Evolutionary conservation across 371 early-diverging fungal species (phyloP).

Genomic region (Zychaea mexicana): DNA sequence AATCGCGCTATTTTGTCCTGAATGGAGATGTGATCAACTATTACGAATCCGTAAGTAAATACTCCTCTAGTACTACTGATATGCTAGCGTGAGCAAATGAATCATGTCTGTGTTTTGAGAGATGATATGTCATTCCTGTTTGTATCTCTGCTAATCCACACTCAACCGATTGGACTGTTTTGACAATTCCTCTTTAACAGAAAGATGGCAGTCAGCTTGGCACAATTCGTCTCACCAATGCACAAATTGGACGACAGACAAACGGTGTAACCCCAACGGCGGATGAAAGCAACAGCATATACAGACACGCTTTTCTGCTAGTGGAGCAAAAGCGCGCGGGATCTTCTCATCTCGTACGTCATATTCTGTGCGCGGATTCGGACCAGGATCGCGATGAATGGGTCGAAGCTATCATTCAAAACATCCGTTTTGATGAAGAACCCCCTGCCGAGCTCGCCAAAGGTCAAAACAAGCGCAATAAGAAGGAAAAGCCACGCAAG

Average conservation of each 20-base stretch:
- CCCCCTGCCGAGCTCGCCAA: slow-evolving; percentile 1
- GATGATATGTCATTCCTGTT: no score
- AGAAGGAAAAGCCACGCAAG: slow-evolving; percentile 36
- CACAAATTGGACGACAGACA: slow-evolving; percentile 50
- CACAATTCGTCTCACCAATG: slow-evolving; percentile 51
- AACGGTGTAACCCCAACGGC: slow-evolving; percentile 24
- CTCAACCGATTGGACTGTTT: no score
- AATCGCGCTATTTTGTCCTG: slow-evolving; percentile 76
- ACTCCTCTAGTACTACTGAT: no score
- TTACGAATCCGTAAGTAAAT: slow-evolving; percentile 61
- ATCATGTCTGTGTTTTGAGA: no score
- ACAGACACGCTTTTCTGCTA: slow-evolving; percentile 81
- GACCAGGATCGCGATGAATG: slow-evolving; percentile 90
- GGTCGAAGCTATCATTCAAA: slow-evolving; percentile 69
- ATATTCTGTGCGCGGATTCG: slow-evolving; percentile 87
- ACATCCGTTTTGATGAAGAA: slow-evolving; percentile 43
- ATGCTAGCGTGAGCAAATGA: no score
- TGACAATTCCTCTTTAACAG: slow-evolving; percentile 23
- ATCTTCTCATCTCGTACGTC: slow-evolving; percentile 65
- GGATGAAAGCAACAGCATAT: slow-evolving; percentile 57
- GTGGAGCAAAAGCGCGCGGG: slow-evolving; percentile 69
- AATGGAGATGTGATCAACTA: slow-evolving; percentile 66
- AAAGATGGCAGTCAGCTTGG: slow-evolving; percentile 65
- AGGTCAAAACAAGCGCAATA: slow-evolving; percentile 12
- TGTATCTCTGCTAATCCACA: no score